phyloP scores from a whole-genome alignment of 2,329 filamentous ascomycete genomes.

The Didymella exigua region DNA sequence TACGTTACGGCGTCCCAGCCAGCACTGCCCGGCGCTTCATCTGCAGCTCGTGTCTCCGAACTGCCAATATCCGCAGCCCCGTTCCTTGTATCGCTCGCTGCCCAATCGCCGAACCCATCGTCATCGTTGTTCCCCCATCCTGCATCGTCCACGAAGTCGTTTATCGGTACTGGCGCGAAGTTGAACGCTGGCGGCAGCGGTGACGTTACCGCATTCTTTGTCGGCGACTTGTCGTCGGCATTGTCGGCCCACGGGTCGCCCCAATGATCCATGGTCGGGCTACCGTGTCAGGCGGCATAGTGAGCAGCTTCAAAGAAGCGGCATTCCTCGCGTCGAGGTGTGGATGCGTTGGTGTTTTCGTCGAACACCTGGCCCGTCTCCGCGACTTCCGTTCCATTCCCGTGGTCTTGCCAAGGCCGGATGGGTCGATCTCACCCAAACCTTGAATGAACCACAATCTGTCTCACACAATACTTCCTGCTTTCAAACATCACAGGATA shows the following conservation, averaged over 20 bases:
- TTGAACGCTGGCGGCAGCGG: conserved; percentile 22
- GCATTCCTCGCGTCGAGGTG: conserved; percentile 30
- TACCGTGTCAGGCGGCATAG: conserved; percentile 42
- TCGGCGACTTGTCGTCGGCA: conserved; percentile 29
- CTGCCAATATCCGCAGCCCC: not conserved
- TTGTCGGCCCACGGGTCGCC: conserved; percentile 51
- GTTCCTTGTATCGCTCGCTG: conserved; percentile 16
- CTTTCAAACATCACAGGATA: not conserved
- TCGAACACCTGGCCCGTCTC: conserved; percentile 3
- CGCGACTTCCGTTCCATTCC: not conserved
- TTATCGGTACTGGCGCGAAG: conserved; percentile 29
- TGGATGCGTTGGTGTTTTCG: conserved; percentile 4
- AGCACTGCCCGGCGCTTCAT: conserved; percentile 4
- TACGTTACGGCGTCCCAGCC: conserved; percentile 12
- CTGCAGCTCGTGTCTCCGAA: not conserved
- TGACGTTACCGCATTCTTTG: conserved; percentile 33
- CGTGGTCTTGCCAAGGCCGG: conserved; percentile 5
- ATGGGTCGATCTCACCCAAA: not conserved
- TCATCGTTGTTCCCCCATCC: conserved; percentile 43
- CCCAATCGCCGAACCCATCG: conserved; percentile 40
- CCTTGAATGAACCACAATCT: not conserved
- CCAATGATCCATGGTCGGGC: conserved; percentile 50
- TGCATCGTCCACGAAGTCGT: conserved; percentile 45
- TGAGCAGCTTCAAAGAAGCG: conserved; percentile 38
- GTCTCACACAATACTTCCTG: not conserved